Conservation (phyloP, 2,329 filamentous ascomycete genomes). For the Bipolaris bicolor region DNA sequence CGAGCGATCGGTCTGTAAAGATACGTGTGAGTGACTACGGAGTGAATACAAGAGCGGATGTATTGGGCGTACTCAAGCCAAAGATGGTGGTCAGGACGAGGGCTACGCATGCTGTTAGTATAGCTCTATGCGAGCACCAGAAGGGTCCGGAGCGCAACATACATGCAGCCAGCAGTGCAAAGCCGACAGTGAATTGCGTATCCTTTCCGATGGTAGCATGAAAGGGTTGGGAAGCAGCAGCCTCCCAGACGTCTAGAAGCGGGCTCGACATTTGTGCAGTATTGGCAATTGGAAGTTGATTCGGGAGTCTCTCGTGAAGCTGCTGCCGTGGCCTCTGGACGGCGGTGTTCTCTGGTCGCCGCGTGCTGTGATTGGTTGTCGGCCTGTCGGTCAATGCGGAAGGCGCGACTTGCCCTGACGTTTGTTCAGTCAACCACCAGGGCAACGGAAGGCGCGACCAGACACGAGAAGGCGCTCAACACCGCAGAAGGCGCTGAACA, state of each 20-base stretch:
- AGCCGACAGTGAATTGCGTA: slow-evolving; percentile 82
- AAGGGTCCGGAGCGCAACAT: slow-evolving; percentile 25
- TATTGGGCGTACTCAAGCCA: slow-evolving; percentile 71
- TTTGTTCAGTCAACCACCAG: slow-evolving; percentile 15
- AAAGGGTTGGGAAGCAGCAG: slow-evolving; percentile 86
- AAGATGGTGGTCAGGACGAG: slow-evolving; percentile 79
- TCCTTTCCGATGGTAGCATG: slow-evolving; percentile 79
- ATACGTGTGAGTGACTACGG: slow-evolving; percentile 62
- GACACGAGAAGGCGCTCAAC: slow-evolving; percentile 13
- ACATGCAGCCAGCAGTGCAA: slow-evolving; percentile 74
- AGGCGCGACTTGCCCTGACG: slow-evolving; percentile 26
- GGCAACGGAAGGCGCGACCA: slow-evolving; percentile 16
- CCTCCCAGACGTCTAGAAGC: slow-evolving; percentile 86
- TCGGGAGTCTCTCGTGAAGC: slow-evolving; percentile 15
- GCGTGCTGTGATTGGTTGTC: slow-evolving; percentile 23
- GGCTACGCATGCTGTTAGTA: slow-evolving; percentile 51
- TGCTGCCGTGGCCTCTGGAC: slow-evolving; percentile 22
- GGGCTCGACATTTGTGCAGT: slow-evolving; percentile 55
- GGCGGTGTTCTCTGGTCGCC: slow-evolving; percentile 35
- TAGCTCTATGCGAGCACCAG: slow-evolving; percentile 21
- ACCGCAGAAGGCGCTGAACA: slow-evolving; percentile 15
- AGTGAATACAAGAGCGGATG: background rate
- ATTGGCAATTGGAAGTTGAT: slow-evolving; percentile 23
- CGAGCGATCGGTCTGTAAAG: slow-evolving; percentile 74
- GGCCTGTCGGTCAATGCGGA: slow-evolving; percentile 24